A percentile compares a stretch with the other conserved stretches of the same genome.
Conservation (phyloP, 108 stramenopile genomes). For the Cyclotella distinguenda region DNA sequence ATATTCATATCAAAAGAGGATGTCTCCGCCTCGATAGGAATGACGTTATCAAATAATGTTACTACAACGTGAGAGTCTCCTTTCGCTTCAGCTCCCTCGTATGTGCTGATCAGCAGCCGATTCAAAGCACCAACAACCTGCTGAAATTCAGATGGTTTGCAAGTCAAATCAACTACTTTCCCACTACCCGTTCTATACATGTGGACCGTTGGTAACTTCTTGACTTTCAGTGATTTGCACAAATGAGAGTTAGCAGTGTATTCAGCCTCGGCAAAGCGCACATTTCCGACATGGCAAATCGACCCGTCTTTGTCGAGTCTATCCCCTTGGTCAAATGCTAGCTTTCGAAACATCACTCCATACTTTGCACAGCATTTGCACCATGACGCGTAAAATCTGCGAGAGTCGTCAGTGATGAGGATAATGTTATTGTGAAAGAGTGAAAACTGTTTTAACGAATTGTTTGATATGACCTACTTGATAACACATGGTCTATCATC, state of each 20-base stretch:
- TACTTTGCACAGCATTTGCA: constrained; percentile 72
- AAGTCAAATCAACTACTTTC: constrained; percentile 33
- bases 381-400: constrained; percentile 59
- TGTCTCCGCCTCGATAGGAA: background rate
- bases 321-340: constrained; percentile 53
- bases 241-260: constrained; percentile 47
- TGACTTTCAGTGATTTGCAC: constrained; percentile 62
- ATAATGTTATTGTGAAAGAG: background rate
- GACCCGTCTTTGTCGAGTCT: constrained; percentile 6
- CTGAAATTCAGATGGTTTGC: constrained; percentile 40
- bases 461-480: constrained; percentile 44
- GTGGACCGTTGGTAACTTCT: constrained; percentile 61
- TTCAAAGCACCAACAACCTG: constrained; percentile 40
- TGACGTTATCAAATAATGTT: background rate
- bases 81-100: constrained; percentile 8
- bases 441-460: background rate
- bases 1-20: constrained; percentile 29
- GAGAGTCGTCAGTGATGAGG: no score
- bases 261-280: constrained; percentile 70
- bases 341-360: constrained; percentile 45
- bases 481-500: constrained; percentile 68
- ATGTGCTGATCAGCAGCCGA: constrained; percentile 18
- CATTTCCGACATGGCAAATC: constrained; percentile 29
- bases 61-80: no score
- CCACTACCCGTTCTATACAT: constrained; percentile 44